Evolutionary conservation across 208 protist genomes (phyloP).

Genomic region (Acanthamoeba castellanii): DNA sequence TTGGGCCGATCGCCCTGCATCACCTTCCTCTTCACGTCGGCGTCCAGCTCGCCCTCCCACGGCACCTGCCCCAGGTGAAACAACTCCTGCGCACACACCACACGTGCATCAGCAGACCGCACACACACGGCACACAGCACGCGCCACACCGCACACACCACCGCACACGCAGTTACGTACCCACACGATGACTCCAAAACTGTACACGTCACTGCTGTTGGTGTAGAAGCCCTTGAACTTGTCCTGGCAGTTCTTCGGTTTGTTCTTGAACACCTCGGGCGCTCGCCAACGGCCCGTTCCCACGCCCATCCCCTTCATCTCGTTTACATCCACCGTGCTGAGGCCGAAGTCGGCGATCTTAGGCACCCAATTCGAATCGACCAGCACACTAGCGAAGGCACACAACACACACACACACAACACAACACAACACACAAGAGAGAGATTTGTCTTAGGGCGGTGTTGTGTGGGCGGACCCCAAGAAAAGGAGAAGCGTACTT

Average conservation of each 20-base stretch:
- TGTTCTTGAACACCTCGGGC: conserved; percentile 49
- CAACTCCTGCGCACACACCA: neutral
- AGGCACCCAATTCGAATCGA: conserved; percentile 42
- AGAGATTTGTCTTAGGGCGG: no score
- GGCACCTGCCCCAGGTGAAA: conserved; percentile 69
- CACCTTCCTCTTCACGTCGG: conserved; percentile 63
- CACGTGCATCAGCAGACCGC: neutral
- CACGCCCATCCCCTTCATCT: conserved; percentile 61
- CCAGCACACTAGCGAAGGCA: neutral
- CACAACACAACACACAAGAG: neutral
- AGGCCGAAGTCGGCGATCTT: conserved; percentile 52
- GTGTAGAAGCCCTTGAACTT: conserved; percentile 51
- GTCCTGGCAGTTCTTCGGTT: conserved; percentile 16
- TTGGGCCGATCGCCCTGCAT: conserved; percentile 42
- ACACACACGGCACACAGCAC: neutral
- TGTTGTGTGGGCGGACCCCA: no score
- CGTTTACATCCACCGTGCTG: neutral
- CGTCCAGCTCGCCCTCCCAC: conserved; percentile 69
- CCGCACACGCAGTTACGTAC: neutral
- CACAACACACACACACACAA: neutral
- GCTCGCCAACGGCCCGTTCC: conserved; percentile 40
- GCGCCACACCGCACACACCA: no score
- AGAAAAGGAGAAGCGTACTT: neutral
- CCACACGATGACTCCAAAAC: conserved; percentile 46
- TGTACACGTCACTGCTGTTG: conserved; percentile 68